Conservation (phyloP, 306 rosid species). For the Alnus glutinosa region DNA sequence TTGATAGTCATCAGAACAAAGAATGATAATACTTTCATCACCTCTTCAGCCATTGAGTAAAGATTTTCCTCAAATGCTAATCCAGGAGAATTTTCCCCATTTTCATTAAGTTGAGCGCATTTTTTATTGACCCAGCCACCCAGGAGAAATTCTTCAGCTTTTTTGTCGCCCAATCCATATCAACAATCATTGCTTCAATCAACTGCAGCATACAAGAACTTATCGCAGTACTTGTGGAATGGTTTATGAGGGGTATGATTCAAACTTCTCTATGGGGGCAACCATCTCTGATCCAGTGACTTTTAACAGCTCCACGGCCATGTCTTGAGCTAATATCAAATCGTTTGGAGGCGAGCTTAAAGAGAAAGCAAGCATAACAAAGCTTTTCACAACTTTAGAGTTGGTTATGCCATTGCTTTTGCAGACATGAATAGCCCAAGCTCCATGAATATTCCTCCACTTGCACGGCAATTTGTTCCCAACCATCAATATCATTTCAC, state of each 20-base stretch:
- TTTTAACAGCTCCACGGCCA: slow-evolving; percentile 34
- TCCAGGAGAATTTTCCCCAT: slow-evolving; percentile 20
- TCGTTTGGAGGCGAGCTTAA: slow-evolving; percentile 40
- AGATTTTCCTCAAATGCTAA: slow-evolving; percentile 43
- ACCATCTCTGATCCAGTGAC: slow-evolving; percentile 37
- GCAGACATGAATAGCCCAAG: slow-evolving; percentile 42
- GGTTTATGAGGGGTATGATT: slow-evolving; percentile 34
- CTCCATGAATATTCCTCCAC: slow-evolving; percentile 34
- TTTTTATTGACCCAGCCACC: slow-evolving; percentile 13
- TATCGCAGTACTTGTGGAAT: slow-evolving; percentile 19
- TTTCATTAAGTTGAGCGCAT: slow-evolving; percentile 20
- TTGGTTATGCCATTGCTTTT: slow-evolving; percentile 27
- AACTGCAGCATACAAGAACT: slow-evolving; percentile 33
- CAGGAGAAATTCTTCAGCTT: slow-evolving; percentile 30
- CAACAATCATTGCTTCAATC: slow-evolving; percentile 31
- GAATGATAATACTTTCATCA: slow-evolving; percentile 36
- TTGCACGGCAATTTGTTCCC: slow-evolving; percentile 33
- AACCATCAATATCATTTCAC: slow-evolving; percentile 34
- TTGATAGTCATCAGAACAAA: slow-evolving; percentile 38
- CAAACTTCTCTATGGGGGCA: slow-evolving; percentile 26
- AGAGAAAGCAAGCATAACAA: slow-evolving; percentile 34
- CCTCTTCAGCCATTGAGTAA: slow-evolving; percentile 36
- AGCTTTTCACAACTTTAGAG: slow-evolving; percentile 32
- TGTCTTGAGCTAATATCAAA: slow-evolving; percentile 31
- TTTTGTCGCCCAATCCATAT: slow-evolving; percentile 43